Evolutionary conservation across 306 rosid species (phyloP).

Genomic region (Quercus glauca): DNA sequence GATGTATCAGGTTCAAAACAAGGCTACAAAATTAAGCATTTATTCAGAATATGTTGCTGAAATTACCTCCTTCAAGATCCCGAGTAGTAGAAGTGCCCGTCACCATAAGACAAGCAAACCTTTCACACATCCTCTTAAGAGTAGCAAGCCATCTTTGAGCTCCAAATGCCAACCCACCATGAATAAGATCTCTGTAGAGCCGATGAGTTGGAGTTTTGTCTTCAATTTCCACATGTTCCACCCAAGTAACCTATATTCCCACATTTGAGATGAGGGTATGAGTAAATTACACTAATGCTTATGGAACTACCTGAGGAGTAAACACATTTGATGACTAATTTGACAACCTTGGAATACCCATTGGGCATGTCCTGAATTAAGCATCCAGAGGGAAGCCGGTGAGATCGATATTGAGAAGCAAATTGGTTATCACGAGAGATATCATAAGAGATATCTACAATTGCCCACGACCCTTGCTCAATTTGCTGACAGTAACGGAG

Average conservation of each 20-base stretch:
- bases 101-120: slow-evolving; percentile 79
- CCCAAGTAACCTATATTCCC: slow-evolving; percentile 76
- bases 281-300: not conserved
- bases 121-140: slow-evolving; percentile 82
- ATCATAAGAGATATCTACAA: slow-evolving; percentile 77
- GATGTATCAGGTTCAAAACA: not conserved
- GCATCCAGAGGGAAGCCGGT: slow-evolving; percentile 85
- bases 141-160: slow-evolving; percentile 81
- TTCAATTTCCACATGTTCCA: slow-evolving; percentile 89
- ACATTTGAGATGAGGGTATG: not conserved
- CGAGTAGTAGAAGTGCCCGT: slow-evolving; percentile 60
- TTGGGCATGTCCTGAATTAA: slow-evolving; percentile 93
- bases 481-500: slow-evolving; percentile 87
- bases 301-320: not conserved
- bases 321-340: not conserved
- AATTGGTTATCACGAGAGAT: slow-evolving; percentile 70
- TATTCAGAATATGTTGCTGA: too few species aligned
- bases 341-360: slow-evolving; percentile 78
- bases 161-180: slow-evolving; percentile 76
- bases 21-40: not conserved
- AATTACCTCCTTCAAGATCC: slow-evolving; percentile 83
- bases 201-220: slow-evolving; percentile 69
- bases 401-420: slow-evolving; percentile 54
- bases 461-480: slow-evolving; percentile 82
- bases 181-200: slow-evolving; percentile 63